Conservation (phyloP, 352 stramenopile genomes). For the Phytophthora sp. region DNA sequence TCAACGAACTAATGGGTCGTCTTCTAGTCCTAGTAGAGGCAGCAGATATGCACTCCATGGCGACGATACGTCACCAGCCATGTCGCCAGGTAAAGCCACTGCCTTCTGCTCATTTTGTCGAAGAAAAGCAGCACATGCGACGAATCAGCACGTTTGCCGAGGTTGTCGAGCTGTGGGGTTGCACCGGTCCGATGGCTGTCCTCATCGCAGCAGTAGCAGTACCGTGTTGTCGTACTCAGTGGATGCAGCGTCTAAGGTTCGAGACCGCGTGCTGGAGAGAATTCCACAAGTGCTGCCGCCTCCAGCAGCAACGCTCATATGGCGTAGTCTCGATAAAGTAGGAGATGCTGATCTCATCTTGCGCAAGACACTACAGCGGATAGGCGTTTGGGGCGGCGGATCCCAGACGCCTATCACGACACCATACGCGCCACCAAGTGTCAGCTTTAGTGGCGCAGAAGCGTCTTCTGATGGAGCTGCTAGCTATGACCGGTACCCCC, state of each 20-base stretch:
- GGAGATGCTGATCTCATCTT: conserved; percentile 78
- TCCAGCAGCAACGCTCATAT: conserved; percentile 55
- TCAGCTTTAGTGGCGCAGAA: conserved; percentile 5
- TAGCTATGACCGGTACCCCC: conserved; percentile 9
- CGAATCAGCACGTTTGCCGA: conserved; percentile 65
- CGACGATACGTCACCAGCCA: conserved; percentile 29
- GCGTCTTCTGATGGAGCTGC: conserved; percentile 2
- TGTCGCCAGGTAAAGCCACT: conserved; percentile 18
- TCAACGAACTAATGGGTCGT: conserved; percentile 11
- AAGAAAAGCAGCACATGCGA: conserved; percentile 61
- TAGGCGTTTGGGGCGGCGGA: conserved; percentile 82
- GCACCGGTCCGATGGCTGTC: conserved; percentile 70
- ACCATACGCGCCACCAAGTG: conserved; percentile 52
- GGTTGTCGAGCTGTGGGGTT: conserved; percentile 57
- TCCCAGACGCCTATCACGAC: conserved; percentile 86
- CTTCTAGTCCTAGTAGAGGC: conserved; percentile 6
- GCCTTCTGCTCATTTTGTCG: conserved; percentile 67
- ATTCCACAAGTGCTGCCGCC: conserved; percentile 59
- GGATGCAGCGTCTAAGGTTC: conserved; percentile 69
- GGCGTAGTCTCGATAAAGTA: conserved; percentile 74
- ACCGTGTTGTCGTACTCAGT: conserved; percentile 72
- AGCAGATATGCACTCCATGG: conserved; percentile 26
- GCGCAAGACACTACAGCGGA: conserved; percentile 65
- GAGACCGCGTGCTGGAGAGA: conserved; percentile 60
- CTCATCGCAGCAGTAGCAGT: conserved; percentile 40